Percentiles rank a stretch among this genome's conserved stretches.
phyloP scores from a whole-genome alignment of 306 rosid species.

The Aeschynomene evenia region DNA sequence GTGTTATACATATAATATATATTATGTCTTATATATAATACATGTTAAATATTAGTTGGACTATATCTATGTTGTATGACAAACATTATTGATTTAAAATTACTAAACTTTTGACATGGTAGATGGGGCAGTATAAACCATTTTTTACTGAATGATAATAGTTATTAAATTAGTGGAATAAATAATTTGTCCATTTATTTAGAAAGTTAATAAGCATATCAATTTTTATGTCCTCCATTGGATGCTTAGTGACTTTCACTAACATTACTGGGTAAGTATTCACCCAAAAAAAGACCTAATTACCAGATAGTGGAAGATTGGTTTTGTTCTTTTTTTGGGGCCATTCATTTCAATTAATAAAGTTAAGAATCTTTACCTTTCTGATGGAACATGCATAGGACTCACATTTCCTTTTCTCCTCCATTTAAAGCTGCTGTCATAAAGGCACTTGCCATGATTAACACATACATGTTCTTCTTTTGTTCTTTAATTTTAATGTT shows the following conservation, averaged over 20 bases:
- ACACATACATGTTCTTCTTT: neutral
- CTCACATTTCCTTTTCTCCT: neutral
- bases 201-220: neutral
- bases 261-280: neutral
- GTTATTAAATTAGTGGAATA: too few species aligned
- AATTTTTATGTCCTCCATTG: neutral
- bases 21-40: too few species aligned
- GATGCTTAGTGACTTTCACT: neutral
- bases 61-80: too few species aligned
- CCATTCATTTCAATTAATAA: neutral
- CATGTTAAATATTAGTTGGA: too few species aligned
- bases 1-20: too few species aligned
- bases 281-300: neutral
- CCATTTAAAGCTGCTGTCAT: neutral
- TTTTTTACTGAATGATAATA: neutral
- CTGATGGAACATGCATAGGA: neutral
- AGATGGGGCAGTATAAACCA: neutral
- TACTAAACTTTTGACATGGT: constrained; percentile 33
- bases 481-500: neutral
- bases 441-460: neutral
- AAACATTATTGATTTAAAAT: too few species aligned
- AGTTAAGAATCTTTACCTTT: constrained; percentile 4
- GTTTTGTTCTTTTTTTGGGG: neutral
- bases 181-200: too few species aligned
- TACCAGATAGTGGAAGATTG: neutral